Evolutionary conservation across 768 basidiomycete species (phyloP).

Genomic region (Tylopilus subfusipes): DNA sequence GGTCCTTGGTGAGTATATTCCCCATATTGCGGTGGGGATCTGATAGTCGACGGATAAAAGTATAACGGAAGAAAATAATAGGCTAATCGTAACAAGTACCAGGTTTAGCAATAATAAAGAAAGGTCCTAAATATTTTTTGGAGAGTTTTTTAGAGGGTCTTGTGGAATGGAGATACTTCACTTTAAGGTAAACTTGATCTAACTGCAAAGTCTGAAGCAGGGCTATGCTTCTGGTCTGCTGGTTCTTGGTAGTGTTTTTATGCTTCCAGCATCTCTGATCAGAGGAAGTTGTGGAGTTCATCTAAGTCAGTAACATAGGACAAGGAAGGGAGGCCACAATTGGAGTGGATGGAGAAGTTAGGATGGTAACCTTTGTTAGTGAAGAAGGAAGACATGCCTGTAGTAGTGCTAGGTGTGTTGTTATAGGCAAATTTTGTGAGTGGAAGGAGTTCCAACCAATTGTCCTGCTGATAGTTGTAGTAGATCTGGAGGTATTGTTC

Average conservation of each 20-base stretch:
- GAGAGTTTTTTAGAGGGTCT: not conserved
- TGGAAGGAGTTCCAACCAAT: not conserved
- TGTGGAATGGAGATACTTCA: not conserved
- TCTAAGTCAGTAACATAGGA: too few relatives aligned
- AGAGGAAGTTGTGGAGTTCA: too few relatives aligned
- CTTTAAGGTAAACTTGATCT: not conserved
- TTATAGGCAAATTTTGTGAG: not conserved
- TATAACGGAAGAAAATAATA: too few relatives aligned
- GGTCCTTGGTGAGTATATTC: too few relatives aligned
- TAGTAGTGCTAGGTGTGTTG: not conserved
- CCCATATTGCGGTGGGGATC: too few relatives aligned
- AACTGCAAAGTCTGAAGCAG: not conserved
- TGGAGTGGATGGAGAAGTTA: not conserved
- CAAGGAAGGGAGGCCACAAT: not conserved
- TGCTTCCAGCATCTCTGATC: too few relatives aligned
- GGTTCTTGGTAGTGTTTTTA: not conserved
- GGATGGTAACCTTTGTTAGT: not conserved
- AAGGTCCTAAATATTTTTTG: not conserved
- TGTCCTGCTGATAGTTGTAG: constrained; percentile 3
- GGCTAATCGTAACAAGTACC: too few relatives aligned
- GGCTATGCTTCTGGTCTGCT: not conserved
- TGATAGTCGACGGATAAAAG: too few relatives aligned
- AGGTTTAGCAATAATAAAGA: not conserved
- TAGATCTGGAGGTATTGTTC: not conserved
- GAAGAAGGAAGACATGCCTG: not conserved